phyloP scores from a whole-genome alignment of 208 protist species.

The Leptomonas pyrrhocoris region DNA sequence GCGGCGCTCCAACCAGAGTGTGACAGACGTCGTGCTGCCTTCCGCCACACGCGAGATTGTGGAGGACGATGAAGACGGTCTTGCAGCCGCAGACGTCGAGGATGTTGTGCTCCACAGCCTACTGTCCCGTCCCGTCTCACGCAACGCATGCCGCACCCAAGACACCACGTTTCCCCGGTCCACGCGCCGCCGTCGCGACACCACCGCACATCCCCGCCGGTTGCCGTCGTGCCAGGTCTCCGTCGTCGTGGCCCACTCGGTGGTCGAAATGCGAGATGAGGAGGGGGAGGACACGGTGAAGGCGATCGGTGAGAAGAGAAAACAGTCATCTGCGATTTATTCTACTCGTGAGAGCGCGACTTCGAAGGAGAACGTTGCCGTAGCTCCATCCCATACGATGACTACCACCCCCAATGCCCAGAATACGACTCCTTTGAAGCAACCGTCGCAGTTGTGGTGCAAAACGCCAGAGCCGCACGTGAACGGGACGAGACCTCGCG shows the following conservation, averaged over 20 bases:
- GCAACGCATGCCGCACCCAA: not conserved
- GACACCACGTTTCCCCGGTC: not conserved
- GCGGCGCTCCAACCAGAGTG: conserved; percentile 31
- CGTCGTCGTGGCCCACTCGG: not conserved
- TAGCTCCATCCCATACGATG: too few species aligned
- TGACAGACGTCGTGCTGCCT: conserved; percentile 28
- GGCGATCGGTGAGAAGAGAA: not conserved
- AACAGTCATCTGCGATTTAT: too few species aligned
- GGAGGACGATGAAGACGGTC: conserved; percentile 8
- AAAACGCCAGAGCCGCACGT: not conserved
- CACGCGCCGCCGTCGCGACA: conserved; percentile 10
- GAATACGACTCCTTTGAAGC: too few species aligned
- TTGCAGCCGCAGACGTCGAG: not conserved
- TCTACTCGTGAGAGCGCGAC: too few species aligned
- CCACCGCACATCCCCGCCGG: not conserved
- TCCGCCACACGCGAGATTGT: conserved; percentile 29
- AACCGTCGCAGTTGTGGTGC: not conserved
- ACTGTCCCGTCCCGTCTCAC: not conserved
- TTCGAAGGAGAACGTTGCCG: too few species aligned
- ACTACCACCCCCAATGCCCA: too few species aligned
- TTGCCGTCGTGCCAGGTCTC: not conserved
- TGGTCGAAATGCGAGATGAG: too few species aligned
- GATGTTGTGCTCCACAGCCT: not conserved
- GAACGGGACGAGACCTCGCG: not conserved
- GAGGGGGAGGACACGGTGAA: not conserved